Percentiles rank a stretch among this genome's conserved stretches.
These are phyloP conservation scores for Pestalotiopsis sp. DNA, from an alignment of 2,329 filamentous ascomycete genomes.

Conservation along the genomic window DNA sequence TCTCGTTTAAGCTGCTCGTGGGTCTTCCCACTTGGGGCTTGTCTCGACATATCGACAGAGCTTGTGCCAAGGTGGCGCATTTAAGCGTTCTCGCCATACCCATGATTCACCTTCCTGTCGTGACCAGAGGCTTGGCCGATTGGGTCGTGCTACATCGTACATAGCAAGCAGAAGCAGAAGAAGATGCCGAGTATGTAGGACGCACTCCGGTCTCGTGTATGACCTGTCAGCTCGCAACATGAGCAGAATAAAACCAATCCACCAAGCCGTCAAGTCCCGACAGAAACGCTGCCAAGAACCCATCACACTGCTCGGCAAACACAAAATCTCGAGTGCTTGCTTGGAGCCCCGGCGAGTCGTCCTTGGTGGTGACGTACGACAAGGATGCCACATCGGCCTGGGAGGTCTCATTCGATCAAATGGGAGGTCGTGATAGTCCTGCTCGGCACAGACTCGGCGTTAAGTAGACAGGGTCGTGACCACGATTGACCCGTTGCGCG, in stretches of 20 bases:
- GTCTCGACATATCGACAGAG: not conserved
- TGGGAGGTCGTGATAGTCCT: not conserved
- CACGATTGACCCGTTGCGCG: not conserved
- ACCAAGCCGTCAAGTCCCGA: not conserved
- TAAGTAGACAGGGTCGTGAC: not conserved
- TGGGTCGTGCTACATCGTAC: not conserved
- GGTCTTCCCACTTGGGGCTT: not conserved
- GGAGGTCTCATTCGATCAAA: not conserved
- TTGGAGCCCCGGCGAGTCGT: not conserved
- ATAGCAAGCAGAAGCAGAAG: not conserved
- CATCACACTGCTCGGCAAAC: not conserved
- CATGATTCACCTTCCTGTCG: not conserved
- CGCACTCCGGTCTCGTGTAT: not conserved
- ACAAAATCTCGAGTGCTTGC: not conserved
- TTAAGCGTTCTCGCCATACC: conserved; percentile 9
- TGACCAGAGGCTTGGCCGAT: not conserved
- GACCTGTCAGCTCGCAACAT: not conserved
- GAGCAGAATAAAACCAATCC: not conserved
- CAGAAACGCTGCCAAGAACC: not conserved
- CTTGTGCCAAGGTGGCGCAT: conserved; percentile 1
- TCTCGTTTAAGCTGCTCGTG: not conserved
- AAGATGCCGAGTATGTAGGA: not conserved
- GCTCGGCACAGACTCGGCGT: conserved; percentile 9
- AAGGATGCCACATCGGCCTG: not conserved
- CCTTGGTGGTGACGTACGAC: not conserved